phyloP scores from a whole-genome alignment of 2,329 filamentous ascomycete genomes.

The Albophoma yamanashiensis region DNA sequence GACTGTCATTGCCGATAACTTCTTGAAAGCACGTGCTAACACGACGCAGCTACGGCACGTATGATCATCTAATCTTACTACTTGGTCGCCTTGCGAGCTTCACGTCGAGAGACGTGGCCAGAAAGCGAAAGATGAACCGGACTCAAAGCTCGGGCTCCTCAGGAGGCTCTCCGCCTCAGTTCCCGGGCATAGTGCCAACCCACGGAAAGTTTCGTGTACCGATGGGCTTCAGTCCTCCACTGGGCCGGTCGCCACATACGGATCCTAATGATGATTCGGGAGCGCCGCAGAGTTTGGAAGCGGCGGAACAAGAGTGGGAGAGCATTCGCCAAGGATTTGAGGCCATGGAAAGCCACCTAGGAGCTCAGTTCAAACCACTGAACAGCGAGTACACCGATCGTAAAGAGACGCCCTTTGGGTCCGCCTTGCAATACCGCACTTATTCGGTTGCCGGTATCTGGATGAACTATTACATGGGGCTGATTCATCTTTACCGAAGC shows the following conservation, averaged over 20 bases:
- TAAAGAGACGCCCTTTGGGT: slow-evolving; percentile 66
- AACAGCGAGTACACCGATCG: slow-evolving; percentile 53
- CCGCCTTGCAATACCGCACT: slow-evolving; percentile 69
- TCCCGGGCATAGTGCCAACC: slow-evolving; percentile 45
- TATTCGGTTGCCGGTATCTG: slow-evolving; percentile 82
- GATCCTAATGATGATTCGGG: slow-evolving; percentile 41
- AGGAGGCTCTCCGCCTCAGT: slow-evolving; percentile 30
- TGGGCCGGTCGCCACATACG: slow-evolving; percentile 29
- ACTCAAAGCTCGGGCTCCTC: slow-evolving; percentile 17
- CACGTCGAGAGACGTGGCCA: slow-evolving; percentile 60
- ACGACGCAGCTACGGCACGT: slow-evolving; percentile 64
- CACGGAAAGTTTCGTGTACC: slow-evolving; percentile 38
- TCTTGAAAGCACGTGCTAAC: slow-evolving; percentile 12
- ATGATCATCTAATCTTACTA: slow-evolving; percentile 77
- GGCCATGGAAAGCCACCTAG: slow-evolving; percentile 53
- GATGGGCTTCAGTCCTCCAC: slow-evolving; percentile 42
- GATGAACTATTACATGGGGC: slow-evolving; percentile 76
- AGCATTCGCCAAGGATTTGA: slow-evolving; percentile 62
- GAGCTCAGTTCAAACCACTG: slow-evolving; percentile 66
- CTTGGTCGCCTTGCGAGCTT: slow-evolving; percentile 74
- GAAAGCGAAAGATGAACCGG: slow-evolving; percentile 58
- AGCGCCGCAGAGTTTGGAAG: slow-evolving; percentile 52
- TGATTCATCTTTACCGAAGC: slow-evolving; percentile 70
- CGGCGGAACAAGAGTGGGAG: slow-evolving; percentile 71
- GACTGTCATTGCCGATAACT: neutral